phyloP scores from a whole-genome alignment of 371 early-diverging fungal genomes.

The Rhizopus stolonifer region DNA sequence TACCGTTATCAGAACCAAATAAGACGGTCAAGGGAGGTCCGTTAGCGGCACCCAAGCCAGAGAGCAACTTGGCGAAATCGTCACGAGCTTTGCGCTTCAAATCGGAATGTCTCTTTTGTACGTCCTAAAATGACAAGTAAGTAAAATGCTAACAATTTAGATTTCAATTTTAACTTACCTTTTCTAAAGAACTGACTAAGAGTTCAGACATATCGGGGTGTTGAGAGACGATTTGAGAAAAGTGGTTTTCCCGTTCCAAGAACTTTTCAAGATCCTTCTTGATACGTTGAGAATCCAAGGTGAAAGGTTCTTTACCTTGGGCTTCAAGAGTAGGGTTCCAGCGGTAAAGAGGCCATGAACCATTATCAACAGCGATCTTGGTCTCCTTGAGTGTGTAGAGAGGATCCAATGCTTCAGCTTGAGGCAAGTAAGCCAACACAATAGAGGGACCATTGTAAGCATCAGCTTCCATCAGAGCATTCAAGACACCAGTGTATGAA shows the following conservation, averaged over 20 bases:
- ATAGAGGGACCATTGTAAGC: slow-evolving; percentile 87
- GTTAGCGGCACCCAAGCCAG: slow-evolving; percentile 66
- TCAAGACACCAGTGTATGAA: slow-evolving; percentile 84
- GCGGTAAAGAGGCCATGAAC: slow-evolving; percentile 93
- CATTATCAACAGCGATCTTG: slow-evolving; percentile 87
- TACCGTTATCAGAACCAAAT: slow-evolving; percentile 91
- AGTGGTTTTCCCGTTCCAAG: slow-evolving; percentile 80
- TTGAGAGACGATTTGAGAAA: slow-evolving; percentile 68
- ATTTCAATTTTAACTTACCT: slow-evolving; percentile 27
- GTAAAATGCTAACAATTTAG: neutral
- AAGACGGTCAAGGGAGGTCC: slow-evolving; percentile 81
- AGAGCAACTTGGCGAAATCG: slow-evolving; percentile 68
- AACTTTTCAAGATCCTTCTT: slow-evolving; percentile 79
- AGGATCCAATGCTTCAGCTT: slow-evolving; percentile 36
- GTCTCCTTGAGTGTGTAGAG: slow-evolving; percentile 82
- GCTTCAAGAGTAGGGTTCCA: slow-evolving; percentile 78
- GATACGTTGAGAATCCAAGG: slow-evolving; percentile 83
- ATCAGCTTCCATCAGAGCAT: slow-evolving; percentile 88
- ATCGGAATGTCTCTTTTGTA: slow-evolving; percentile 52
- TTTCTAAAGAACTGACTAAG: slow-evolving; percentile 51
- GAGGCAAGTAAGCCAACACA: slow-evolving; percentile 85
- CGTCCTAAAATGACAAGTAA: slow-evolving; percentile 31
- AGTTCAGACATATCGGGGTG: slow-evolving; percentile 62
- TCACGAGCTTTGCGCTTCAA: slow-evolving; percentile 54
- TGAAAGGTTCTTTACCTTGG: slow-evolving; percentile 68